These are phyloP conservation scores for Pleurozium schreberi DNA, from an alignment of 225 moss, liverwort and hornwort genomes.

Conservation along the genomic window DNA sequence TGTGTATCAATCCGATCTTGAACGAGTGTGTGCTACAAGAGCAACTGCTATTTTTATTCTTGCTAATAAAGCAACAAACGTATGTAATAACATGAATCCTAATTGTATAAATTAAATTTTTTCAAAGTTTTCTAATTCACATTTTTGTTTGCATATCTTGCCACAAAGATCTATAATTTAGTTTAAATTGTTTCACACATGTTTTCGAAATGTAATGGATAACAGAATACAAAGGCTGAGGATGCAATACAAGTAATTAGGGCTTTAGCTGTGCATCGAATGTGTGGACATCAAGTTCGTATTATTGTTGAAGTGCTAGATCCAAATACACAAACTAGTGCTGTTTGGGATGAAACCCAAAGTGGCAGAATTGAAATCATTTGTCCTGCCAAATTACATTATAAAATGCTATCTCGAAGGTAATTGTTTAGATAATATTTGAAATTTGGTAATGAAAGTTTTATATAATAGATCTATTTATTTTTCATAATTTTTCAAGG, in stretches of 20 bases:
- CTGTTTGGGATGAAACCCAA: conserved; percentile 84
- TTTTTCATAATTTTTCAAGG: background rate
- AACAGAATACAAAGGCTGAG: conserved; percentile 53
- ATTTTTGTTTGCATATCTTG: too few relatives aligned
- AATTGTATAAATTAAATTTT: background rate
- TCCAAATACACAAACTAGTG: conserved; percentile 74
- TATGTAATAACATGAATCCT: background rate
- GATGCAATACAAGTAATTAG: conserved; percentile 81
- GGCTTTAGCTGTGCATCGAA: conserved; percentile 62
- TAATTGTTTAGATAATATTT: background rate
- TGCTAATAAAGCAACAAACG: conserved; percentile 52
- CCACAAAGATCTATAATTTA: background rate
- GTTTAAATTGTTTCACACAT: background rate
- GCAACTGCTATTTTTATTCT: conserved; percentile 79
- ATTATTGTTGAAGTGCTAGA: conserved; percentile 84
- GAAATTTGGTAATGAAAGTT: background rate
- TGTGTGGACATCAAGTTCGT: conserved; percentile 40
- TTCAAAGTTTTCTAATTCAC: too few relatives aligned
- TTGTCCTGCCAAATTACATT: conserved; percentile 68
- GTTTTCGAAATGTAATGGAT: background rate
- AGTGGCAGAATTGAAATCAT: conserved; percentile 72
- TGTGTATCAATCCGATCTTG: conserved; percentile 49
- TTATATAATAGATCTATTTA: too few relatives aligned
- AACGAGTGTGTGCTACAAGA: conserved; percentile 61
- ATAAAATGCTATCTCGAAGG: conserved; percentile 80